A percentile compares a stretch with the other conserved stretches of the same genome.
Evolutionary conservation across 306 rosid genomes (phyloP).

Genomic region (Malus domestica): DNA sequence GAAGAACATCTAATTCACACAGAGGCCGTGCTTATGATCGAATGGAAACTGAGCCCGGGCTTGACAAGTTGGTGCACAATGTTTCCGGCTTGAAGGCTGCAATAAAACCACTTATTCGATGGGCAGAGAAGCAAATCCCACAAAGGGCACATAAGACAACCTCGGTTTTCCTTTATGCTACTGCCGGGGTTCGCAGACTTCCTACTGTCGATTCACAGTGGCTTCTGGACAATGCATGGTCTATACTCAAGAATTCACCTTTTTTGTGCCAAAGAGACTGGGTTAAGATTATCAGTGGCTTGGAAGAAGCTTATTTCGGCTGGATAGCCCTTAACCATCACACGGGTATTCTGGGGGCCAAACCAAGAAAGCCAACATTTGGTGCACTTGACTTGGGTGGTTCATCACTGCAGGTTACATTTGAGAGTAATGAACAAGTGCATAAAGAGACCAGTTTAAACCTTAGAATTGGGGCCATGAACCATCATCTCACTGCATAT

Average conservation of each 20-base stretch:
- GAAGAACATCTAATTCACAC: conserved; percentile 26
- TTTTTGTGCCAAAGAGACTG: conserved; percentile 62
- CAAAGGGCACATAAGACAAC: conserved; percentile 54
- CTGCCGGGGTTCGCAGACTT: conserved; percentile 88
- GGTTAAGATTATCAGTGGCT: conserved; percentile 72
- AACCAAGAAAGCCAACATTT: conserved; percentile 63
- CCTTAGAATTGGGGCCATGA: conserved; percentile 74
- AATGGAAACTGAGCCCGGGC: conserved; percentile 91
- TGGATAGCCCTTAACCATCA: conserved; percentile 93
- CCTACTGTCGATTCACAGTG: conserved; percentile 56
- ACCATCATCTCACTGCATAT: conserved; percentile 83
- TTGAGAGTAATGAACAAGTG: conserved; percentile 63
- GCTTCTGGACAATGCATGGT: conserved; percentile 82
- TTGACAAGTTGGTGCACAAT: conserved; percentile 71
- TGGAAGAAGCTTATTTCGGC: conserved; percentile 91
- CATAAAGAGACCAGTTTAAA: conserved; percentile 52
- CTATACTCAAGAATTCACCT: conserved; percentile 65
- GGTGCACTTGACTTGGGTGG: conserved; percentile 98
- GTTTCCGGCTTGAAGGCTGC: conserved; percentile 55
- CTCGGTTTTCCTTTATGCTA: conserved; percentile 71
- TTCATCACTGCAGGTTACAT: conserved; percentile 90
- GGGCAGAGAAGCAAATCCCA: conserved; percentile 91
- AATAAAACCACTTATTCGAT: conserved; percentile 63
- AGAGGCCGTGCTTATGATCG: conserved; percentile 82
- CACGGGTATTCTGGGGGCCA: conserved; percentile 49